Conservation (phyloP, 225 moss, liverwort and hornwort species). For the Pseudisothecium myosuroides region DNA sequence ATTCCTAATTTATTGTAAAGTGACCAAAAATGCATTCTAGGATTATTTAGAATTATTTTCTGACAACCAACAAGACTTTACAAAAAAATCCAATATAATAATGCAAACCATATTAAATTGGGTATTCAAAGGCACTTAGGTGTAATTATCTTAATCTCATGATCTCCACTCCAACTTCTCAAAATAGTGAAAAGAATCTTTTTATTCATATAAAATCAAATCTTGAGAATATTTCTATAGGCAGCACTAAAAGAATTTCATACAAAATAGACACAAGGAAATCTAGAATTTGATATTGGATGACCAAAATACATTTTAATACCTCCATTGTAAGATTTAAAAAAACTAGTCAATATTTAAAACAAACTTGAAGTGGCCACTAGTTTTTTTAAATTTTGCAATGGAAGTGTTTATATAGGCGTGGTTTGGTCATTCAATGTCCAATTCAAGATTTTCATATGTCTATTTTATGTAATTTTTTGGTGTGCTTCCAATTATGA, state of each 20-base stretch:
- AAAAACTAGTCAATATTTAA: neutral
- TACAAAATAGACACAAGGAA: neutral
- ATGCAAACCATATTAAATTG: neutral
- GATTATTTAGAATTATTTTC: rapidly evolving
- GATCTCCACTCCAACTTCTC: neutral
- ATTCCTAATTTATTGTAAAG: too few species aligned
- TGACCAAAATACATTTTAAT: neutral
- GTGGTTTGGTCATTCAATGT: neutral
- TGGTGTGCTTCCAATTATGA: neutral
- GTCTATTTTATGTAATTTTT: neutral
- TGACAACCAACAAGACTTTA: neutral
- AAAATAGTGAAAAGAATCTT: rapidly evolving
- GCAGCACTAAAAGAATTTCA: neutral
- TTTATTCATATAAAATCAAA: neutral
- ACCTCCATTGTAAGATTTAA: too few species aligned
- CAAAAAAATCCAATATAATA: neutral
- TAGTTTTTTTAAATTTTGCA: neutral
- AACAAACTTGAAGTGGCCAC: neutral
- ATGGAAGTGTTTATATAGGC: neutral
- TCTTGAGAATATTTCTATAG: neutral
- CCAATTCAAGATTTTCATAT: neutral
- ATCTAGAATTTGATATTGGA: neutral
- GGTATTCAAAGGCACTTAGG: rapidly evolving
- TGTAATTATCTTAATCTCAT: neutral
- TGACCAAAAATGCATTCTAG: neutral